Evolutionary conservation across 2,329 filamentous ascomycete genomes (phyloP).

Genomic region (Phaeomoniella chlamydospora): DNA sequence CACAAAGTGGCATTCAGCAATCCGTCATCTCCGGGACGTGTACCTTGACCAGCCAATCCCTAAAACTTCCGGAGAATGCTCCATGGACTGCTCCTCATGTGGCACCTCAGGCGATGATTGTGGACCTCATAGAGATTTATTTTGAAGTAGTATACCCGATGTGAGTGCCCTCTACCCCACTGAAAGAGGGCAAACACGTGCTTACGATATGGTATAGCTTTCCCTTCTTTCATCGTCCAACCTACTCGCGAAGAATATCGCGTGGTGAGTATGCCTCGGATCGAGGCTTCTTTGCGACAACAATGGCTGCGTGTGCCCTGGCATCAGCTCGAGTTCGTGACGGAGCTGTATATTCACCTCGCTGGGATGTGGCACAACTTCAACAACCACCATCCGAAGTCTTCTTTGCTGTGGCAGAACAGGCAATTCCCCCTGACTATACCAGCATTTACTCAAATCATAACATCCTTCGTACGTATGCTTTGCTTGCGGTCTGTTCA

Average conservation of each 20-base stretch:
- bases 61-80: too few species aligned
- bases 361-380: conserved; percentile 17
- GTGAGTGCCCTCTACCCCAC: conserved; percentile 15
- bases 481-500: conserved; percentile 32
- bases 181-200: too few species aligned
- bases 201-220: conserved; percentile 17
- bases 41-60: too few species aligned
- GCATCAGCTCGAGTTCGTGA: conserved; percentile 34
- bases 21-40: too few species aligned
- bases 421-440: conserved; percentile 18
- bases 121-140: conserved; percentile 33
- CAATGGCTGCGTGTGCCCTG: conserved; percentile 38
- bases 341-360: conserved; percentile 27
- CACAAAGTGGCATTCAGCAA: conserved; percentile 1
- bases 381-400: conserved; percentile 22
- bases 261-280: conserved; percentile 27
- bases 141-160: conserved; percentile 40
- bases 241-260: conserved; percentile 24
- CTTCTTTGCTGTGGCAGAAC: conserved; percentile 29
- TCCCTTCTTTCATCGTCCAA: conserved; percentile 35
- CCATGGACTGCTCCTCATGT: conserved; percentile 27
- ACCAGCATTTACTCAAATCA: conserved; percentile 16
- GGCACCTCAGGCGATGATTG: conserved; percentile 22
- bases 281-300: conserved; percentile 30
- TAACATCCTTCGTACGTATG: conserved; percentile 30